Evolutionary conservation across 805 yeast genomes (phyloP), one percentile per base, ranked within the genome.

Genomic region (Ogataea kodamae): DNA sequence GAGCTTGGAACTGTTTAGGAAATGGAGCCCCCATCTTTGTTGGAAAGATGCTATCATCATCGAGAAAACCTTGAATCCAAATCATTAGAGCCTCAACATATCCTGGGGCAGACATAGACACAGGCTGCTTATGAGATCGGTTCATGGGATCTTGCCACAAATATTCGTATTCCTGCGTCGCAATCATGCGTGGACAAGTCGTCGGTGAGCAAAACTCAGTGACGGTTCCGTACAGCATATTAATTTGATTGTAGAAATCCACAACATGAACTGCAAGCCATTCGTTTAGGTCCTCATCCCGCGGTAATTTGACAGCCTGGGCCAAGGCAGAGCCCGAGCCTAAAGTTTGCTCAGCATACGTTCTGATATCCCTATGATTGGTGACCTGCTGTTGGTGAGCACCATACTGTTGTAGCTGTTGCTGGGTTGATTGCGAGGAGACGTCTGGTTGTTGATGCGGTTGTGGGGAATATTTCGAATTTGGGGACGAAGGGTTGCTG

Each of bases 191-290:
- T 2, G 98, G 97, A 57, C 99, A 92, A 3, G 94, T 74, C n/a
- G 66, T 60, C 3, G 97, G 97, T 0, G 97, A 87, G 59, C 99
- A 92, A 54, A 92, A 89, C 62, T 88, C 96, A 1, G 97, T 90
- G 45, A 92, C 84, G 3, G 97, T 78, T 7, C 97, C 96, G 50
- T 92, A 90, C 6, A 90, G 67, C 98, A 90, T 92, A 61, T 90
- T 90, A 46, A 90, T 81, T 57, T 90, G 98, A 57, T 89, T 89
- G 64, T 85, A 90, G 55, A 90, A 92, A 59, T 90, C 97, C 11
- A 89, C 97, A n/a, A 90, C 92, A 57, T 90, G 96, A 9, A 89
- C 95, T 0, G 98, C 97, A 37, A 90, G 62, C 98, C 98, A 90
- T 58, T 90, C 98, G 50, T 82, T 81, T 35, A 78, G 55, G 50